Conservation (phyloP, 331 rosid genomes). For the Rhamnella rubrinervis region DNA sequence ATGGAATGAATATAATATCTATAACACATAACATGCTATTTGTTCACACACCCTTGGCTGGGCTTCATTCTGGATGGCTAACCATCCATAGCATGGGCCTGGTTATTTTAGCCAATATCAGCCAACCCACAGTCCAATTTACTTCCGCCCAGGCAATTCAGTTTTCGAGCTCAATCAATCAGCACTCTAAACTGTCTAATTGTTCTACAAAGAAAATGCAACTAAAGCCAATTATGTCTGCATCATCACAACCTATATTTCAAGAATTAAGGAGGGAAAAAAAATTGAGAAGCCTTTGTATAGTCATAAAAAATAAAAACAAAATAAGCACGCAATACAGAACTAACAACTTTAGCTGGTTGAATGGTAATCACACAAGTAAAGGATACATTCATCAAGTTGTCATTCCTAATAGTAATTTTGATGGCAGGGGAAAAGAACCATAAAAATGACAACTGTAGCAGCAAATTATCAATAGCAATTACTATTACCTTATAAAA, state of each 20-base stretch:
- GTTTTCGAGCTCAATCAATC: no score
- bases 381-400: no score
- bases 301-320: not conserved
- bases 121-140: no score
- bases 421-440: not conserved
- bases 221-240: not conserved
- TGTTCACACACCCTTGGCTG: no score
- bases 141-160: no score
- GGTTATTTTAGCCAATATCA: no score
- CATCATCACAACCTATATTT: not conserved
- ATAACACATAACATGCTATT: no score
- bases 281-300: not conserved
- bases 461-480: not conserved
- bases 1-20: not conserved
- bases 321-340: not conserved
- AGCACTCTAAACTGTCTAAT: no score
- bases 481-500: conserved; percentile 77
- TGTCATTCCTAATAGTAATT: no score
- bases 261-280: not conserved
- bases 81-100: no score
- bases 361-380: not conserved
- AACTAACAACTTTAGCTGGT: not conserved
- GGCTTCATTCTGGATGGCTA: no score
- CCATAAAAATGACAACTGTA: not conserved
- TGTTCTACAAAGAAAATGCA: not conserved